Evolutionary conservation across 2,329 filamentous ascomycete species (phyloP), one percentile per base, ranked within the genome.

Genomic region (Ophiostoma montium): DNA sequence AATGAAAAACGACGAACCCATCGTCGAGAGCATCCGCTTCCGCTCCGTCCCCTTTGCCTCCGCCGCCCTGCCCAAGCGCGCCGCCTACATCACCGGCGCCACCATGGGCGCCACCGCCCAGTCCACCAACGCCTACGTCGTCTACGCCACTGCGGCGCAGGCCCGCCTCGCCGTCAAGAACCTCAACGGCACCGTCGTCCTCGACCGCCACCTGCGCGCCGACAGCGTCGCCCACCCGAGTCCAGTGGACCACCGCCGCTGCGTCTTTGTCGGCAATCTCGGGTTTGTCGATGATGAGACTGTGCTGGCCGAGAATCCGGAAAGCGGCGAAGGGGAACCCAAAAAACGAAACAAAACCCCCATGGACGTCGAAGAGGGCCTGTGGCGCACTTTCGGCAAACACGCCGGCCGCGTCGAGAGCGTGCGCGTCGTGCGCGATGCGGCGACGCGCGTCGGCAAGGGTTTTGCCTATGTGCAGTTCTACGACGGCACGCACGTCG

Each of bases 381-480:
- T 95, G 2, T 95, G 88, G 88, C 75, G 80, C 42, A 81, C 83
- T 18, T 94, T 94, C 60, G 68, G 73, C 52, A 78, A 84, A 62
- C 64, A 74, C 47, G 81, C 75, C 53, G 89, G 90, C 56, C 84
- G 76, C 55, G 85, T 98, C 12, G 90, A 98, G 66, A 94, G 82
- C 60, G 94, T 98, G 33, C 84, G 92, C 32, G 88, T 98, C 18
- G 78, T 95, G 46, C 80, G 92, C 49, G 92, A 98, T 61, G 73
- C 85, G 54, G 83, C 84, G 57, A 98, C 94, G 8, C 79, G 94
- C 46, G 86, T 98, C 30, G 88, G 92, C 59, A 98, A 98, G 63
- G 92, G 92, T 5, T 87, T 98, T 61, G 94, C 94, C 54, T 98
- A 98, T 60, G 90, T 98, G 15, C 92, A 98, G 62, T 98, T 98